These are phyloP conservation scores for Penicillium dipodomyicola DNA, from an alignment of 495 filamentous ascomycete genomes.

Conservation along the genomic window DNA sequence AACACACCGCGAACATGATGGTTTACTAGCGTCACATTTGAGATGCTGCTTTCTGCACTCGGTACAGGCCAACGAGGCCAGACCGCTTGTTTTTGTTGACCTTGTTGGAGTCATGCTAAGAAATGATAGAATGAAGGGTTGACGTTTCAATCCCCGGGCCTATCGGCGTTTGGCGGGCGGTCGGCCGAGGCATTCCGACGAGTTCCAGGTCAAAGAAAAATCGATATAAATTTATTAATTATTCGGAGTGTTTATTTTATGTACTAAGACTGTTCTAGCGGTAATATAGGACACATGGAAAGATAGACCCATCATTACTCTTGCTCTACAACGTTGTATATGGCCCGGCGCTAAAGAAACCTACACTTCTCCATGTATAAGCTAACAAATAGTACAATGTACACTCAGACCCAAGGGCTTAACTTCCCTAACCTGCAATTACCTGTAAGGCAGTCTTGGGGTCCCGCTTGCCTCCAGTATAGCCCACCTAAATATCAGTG, in stretches of 20 bases:
- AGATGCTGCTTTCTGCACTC: conserved; percentile 46
- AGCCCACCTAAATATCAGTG: not conserved
- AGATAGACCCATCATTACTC: not conserved
- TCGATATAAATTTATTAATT: not conserved
- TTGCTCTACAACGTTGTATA: too few relatives aligned
- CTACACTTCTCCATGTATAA: too few relatives aligned
- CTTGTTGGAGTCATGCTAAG: conserved; percentile 17
- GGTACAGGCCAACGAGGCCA: conserved; percentile 40
- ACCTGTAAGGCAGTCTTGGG: too few relatives aligned
- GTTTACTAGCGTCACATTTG: conserved; percentile 40
- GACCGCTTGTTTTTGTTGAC: conserved; percentile 25
- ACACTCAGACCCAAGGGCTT: too few relatives aligned
- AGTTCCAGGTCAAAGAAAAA: not conserved
- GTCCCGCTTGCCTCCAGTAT: not conserved
- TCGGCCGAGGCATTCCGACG: not conserved
- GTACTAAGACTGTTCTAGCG: not conserved
- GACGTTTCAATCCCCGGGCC: conserved; percentile 5
- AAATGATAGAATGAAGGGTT: not conserved
- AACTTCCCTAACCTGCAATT: too few relatives aligned
- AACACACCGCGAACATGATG: conserved; percentile 38
- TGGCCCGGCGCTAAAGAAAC: too few relatives aligned
- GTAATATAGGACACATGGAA: not conserved
- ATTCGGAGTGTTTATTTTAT: not conserved
- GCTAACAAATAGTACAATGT: too few relatives aligned
- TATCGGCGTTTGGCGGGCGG: conserved; percentile 6